Base-by-base conservation (phyloP, 768 basidiomycete genomes). In the Vararia minispora region DNA sequence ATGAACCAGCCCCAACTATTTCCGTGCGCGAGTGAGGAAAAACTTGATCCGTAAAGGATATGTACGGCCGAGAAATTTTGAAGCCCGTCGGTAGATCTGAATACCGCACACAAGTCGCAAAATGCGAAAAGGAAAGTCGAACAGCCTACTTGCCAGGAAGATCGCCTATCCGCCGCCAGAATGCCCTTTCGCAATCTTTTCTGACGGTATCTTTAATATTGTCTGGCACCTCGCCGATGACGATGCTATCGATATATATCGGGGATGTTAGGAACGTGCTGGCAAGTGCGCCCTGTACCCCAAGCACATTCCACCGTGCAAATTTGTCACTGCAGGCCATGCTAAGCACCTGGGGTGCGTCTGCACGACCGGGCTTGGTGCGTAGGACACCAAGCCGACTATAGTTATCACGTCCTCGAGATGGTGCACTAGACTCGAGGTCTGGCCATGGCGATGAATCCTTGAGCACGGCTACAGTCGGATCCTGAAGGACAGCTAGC, bases 291-390 rank as follows among this genome's bases (percentile, higher is more conserved):
- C 94, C 92, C 52, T 94, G 89, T 18, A 94, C 65, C 0, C 92
- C 92, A 3, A 89, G 62, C 0, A 81, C 71, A 39, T 69, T 76
- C 90, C 91, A 98, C 4, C 71, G 61, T 0, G 89, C 88, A 28
- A 98, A 80, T 59, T 98, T 98, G 56, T 98, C 92, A 47, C 84
- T 88, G 59, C 92, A 98, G 0, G 90, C 88, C 79, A 95, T 86
- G 51, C 73, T 87, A 0, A 72, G 55, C 1, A 92, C 88, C 0
- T 77, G 76, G 0, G 79, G 79, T 0, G 90, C 81, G 53, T 98
- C 92, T 0, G 87, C 83, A 37, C 92, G 76, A 2, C 90, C 94
- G 5, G 92, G 92, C 53, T 97, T 98, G 1, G 94, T 95, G 23
- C 92, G 83, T 31, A 97, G 60, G 7, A 82, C 78, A 5, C 87